Base-by-base conservation (phyloP, 306 rosid genomes). In the Lagenaria siceraria region DNA sequence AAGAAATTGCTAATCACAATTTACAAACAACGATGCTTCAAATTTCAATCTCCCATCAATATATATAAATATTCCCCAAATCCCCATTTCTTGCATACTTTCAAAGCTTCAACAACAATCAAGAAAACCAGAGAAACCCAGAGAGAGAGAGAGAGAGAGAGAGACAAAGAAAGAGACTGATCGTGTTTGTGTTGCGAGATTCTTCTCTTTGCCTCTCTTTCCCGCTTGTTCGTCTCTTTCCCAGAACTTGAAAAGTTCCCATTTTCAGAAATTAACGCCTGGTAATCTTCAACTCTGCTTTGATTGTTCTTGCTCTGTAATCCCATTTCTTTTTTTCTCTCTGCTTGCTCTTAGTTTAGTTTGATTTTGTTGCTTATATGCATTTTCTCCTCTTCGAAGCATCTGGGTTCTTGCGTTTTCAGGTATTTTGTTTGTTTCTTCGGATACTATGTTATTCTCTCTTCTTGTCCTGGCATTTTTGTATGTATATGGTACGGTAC, bases 251-350 rank as follows among this genome's bases (percentile, higher is more conserved):
- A 58, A 56, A 10, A 46, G 51, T 53, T 35, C 14, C 55, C 43
- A 68, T 68, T 68, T 68, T 10, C 61, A 18, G 48, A 10, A 13
- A 33, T 75, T 75, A 54, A 56, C 78, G 51, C 64, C 78, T 54
- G 68, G 78, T 24, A 56, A 55, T 49, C 55, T 17, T 35, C 29
- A 0, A 11, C 61, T 74, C 77, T 48, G 42, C 55, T 72, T 74
- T 56, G 14, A 9, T 74, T 22, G 38, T 56, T 74, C 62, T 74
- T 56, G 56, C 78, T 74, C 62, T 75, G 49, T 35, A 29, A 61
- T 61, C 66, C 40, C 31, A 10, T 24, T 10, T 6, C 22, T 52
- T 3, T 73, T 46, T 2, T 15, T 49, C 77, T n/a, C 51, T 38
- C 10, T 42, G 19, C 4, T 29, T 25, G 43, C 77, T 33, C 17